These are phyloP conservation scores for Aquilaria agallochum DNA, from an alignment of 441 rosid species.

Conservation along the genomic window DNA sequence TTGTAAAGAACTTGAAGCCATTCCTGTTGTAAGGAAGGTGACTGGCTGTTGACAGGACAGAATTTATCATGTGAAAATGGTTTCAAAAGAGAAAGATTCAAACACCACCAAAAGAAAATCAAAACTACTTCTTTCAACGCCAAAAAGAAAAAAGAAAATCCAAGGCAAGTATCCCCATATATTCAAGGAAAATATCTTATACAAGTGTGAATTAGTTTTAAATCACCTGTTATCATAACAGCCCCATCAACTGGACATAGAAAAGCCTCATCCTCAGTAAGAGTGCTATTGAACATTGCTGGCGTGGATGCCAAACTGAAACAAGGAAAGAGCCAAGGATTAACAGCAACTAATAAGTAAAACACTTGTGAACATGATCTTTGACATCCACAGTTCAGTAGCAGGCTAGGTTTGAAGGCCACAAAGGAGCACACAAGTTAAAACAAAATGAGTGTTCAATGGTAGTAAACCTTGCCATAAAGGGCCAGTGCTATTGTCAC, in stretches of 20 bases:
- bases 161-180: background rate
- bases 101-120: background rate
- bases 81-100: background rate
- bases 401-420: too few relatives aligned
- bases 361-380: too few relatives aligned
- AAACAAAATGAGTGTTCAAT: too few relatives aligned
- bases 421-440: too few relatives aligned
- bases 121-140: constrained; percentile 1
- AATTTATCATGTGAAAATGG: constrained; percentile 16
- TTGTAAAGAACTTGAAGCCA: constrained; percentile 95
- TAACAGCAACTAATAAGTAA: background rate
- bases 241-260: constrained; percentile 97
- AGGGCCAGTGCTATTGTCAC: too few relatives aligned
- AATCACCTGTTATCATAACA: constrained; percentile 92
- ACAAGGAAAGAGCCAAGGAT: constrained; percentile 4
- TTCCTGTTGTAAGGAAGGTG: constrained; percentile 99
- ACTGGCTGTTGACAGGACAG: constrained; percentile 67
- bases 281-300: constrained; percentile 96
- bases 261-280: constrained; percentile 61
- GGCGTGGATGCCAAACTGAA: constrained; percentile 95
- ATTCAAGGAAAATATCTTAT: constrained; percentile 7
- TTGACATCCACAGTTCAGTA: too few relatives aligned
- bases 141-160: background rate
- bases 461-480: too few relatives aligned
- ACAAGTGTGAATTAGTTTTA: constrained; percentile 7